Evolutionary conservation across 148 eudicot genomes (phyloP), one percentile per base, ranked within the genome.

Genomic region (Spergularia bocconei): DNA sequence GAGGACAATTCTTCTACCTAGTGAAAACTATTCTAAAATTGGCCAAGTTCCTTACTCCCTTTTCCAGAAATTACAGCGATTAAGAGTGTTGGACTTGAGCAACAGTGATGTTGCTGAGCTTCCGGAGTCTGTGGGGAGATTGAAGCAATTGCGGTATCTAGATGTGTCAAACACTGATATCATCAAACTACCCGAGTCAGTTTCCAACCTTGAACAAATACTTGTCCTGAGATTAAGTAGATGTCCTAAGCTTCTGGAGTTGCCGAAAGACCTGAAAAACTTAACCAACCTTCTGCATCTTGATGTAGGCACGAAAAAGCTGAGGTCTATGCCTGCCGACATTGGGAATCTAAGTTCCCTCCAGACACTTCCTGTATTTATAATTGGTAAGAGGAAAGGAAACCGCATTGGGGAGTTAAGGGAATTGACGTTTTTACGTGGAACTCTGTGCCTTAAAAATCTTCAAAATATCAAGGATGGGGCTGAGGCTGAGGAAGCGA

Each of bases 161-260:
- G 81, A 78, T 66, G 58, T 78, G 17, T 78, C 81, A 14, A 65
- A 33, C 50, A 78, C 81, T 3, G 33, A 78, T 23, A 72, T 78
- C 10, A 13, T 72, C 38, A 76, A 72, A 25, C 56, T 78, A 21
- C 80, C 76, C 4, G 56, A 44, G 64, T 63, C 76, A 57, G 71
- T 33, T 2, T 33, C 63, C 21, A 11, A 72, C 41, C 72, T 78
- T 9, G 13, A 19, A 39, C 51, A 55, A 13, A 15, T 78, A 29
- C 64, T 29, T 5, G 41, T 66, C 52, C 72, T 72, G 9, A 72
- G 57, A 56, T 66, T 60, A 21, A 41, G 21, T 63, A 39, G 41
- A 21, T 54, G 80, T 44, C 75, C 50, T 11, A 12, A 29, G 13
- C 81, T 78, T 66, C 72, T 72, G 4, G 72, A 51, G 7, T 54